Evolutionary conservation across 2,329 filamentous ascomycete genomes (phyloP).

Genomic region (Shiraia sp.): DNA sequence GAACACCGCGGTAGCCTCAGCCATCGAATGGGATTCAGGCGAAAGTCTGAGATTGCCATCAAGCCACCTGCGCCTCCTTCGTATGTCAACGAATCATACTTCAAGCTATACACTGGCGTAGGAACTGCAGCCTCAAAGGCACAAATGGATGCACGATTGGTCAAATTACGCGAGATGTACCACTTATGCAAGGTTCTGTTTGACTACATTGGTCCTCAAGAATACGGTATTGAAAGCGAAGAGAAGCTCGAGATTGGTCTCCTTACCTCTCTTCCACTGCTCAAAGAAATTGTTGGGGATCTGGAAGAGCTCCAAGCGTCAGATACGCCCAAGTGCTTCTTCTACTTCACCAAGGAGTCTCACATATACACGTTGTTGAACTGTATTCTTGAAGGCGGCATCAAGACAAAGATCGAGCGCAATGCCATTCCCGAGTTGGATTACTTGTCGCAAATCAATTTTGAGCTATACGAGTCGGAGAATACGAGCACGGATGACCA

Average conservation of each 20-base stretch:
- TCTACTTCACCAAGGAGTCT: slow-evolving; percentile 99
- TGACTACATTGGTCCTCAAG: slow-evolving; percentile 97
- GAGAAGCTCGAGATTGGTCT: slow-evolving; percentile 99
- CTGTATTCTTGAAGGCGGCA: slow-evolving; percentile 94
- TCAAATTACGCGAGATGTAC: slow-evolving; percentile 90
- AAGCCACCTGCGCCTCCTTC: slow-evolving; percentile 27
- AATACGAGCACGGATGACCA: slow-evolving; percentile 63
- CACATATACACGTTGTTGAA: slow-evolving; percentile 98
- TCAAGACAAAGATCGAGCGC: slow-evolving; percentile 94
- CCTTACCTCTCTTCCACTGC: slow-evolving; percentile 85
- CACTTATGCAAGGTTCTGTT: slow-evolving; percentile 93
- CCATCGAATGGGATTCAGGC: slow-evolving; percentile 57
- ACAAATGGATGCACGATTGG: slow-evolving; percentile 81
- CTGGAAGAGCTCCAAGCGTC: slow-evolving; percentile 96
- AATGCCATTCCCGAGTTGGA: slow-evolving; percentile 96
- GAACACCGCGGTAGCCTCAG: slow-evolving; percentile 45
- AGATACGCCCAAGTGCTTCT: slow-evolving; percentile 90
- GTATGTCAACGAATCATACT: slow-evolving; percentile 68
- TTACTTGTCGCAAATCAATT: slow-evolving; percentile 96
- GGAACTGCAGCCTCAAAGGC: slow-evolving; percentile 63
- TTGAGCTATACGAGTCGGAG: slow-evolving; percentile 95
- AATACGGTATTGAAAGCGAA: slow-evolving; percentile 92
- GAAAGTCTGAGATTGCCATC: slow-evolving; percentile 51
- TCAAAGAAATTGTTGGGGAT: slow-evolving; percentile 96
- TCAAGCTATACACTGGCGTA: slow-evolving; percentile 83